Base-by-base conservation (phyloP, 371 early-diverging fungal genomes). In the Haplosporangium sp. region DNA sequence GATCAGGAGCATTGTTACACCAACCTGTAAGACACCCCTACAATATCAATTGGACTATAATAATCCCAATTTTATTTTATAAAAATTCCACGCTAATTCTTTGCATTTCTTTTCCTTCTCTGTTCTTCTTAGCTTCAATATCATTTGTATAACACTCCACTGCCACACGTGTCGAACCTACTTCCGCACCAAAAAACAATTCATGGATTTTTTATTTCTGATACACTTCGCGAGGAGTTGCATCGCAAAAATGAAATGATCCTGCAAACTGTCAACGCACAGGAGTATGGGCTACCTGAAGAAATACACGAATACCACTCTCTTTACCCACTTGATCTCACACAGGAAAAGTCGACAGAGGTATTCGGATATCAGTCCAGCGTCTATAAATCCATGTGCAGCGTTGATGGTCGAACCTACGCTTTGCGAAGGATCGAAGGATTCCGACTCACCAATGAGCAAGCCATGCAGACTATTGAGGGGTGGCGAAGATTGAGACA, bases 271-370 rank as follows among this genome's bases (percentile, higher is more conserved):
- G 82, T 90, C 48, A 88, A 91, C 65, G 90, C 89, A 0, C 82
- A 77, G 45, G 92, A 89, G 13, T 82, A 84, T 52, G 86, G 85
- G 4, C 74, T 94, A 6, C 98, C 97, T 1, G 82, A 85, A 20
- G 92, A 93, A 70, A 74, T 96, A 10, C 92, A 95, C 85, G 89
- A 88, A 27, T 96, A 95, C 84, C 93, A 94, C 76, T 92, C 95
- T 9, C 86, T 98, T 44, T 92, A 84, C 69, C 96, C 95, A 13
- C 85, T 96, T 44, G 95, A 95, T 15, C 76, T 84, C 38, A 77
- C 79, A 7, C 76, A 74, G 61, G 77, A 81, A 19, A 81, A 82
- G 72, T 84, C 83, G 42, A 84, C 84, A 2, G 84, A 85, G 62
- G 88, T 89, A 19, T 96, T 94, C 85, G 94, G 92, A 0, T 91